Evolutionary conservation across 202 grass and related monocot species (phyloP), one percentile per base, ranked within the genome.

Genomic region (Schoenoplectus tabernaemontani): DNA sequence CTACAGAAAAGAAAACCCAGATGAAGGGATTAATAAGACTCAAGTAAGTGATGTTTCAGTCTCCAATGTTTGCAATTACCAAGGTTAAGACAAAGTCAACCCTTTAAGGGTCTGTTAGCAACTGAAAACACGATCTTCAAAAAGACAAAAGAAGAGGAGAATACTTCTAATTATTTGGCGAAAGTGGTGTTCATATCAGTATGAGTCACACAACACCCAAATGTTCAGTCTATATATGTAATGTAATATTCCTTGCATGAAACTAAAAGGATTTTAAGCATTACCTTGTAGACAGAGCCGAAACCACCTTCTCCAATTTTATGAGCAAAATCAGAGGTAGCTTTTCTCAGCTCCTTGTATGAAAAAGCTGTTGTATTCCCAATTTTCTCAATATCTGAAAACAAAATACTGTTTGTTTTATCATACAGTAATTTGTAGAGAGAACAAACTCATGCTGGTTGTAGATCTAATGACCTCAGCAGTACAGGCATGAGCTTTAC

Each of bases 221-320:
- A 0, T 74, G 7, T 15, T 32, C 26, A 8, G 28, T 53, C 46
- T 32, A 74, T 34, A 74, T 9, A 54, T 51, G 9, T 50, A 72
- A 16, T 28, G 13, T 72, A 75, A 54, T 54, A 54, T 75, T 75
- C 15, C 26, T n/a, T 75, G 15, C 36, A 75, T n/a, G n/a, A n/a
- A n/a, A n/a, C n/a, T 53, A 73, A 73, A 73, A 13, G 44, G 44
- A 34, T 33, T 26, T 12, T 50, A 54, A 24, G 70, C 56, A 51
- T 75, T 86, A 97, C 93, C 93, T 89, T 97, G 82, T 88, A 97
- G 3, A 97, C 93, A 83, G 84, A 84, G 19, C 93, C 93, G 70
- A 89, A 97, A 79, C 93, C 93, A 17, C 93, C 93, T 84, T 89
- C 82, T 16, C 93, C 93, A 76, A 97, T 81, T 83, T 93, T 97